Conservation (phyloP, 768 basidiomycete genomes). For the Clavulina sp. region DNA sequence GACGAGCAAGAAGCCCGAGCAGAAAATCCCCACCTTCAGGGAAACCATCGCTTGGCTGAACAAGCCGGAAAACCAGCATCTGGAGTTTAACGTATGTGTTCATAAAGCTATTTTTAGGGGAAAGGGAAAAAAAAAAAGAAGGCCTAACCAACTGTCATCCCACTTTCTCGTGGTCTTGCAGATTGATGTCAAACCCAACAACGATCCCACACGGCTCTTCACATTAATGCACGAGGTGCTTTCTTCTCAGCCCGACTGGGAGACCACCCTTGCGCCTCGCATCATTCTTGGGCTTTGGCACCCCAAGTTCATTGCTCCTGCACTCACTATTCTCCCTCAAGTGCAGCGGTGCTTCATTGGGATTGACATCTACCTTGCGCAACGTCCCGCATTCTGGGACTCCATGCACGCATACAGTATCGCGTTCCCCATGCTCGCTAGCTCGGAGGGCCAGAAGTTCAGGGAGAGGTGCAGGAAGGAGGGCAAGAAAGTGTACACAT, state of each 20-base stretch:
- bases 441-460: constrained; percentile 55
- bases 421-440: constrained; percentile 51
- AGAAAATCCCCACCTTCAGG: constrained; percentile 77
- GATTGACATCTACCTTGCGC: constrained; percentile 21
- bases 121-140: neutral
- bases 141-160: constrained; percentile 4
- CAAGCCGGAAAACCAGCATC: constrained; percentile 25
- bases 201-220: constrained; percentile 78
- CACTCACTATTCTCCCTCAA: constrained; percentile 60
- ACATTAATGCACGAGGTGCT: constrained; percentile 55
- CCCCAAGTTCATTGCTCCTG: constrained; percentile 68
- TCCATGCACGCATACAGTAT: constrained; percentile 78
- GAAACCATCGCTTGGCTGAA: constrained; percentile 71
- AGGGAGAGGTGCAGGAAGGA: constrained; percentile 54
- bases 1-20: constrained; percentile 63
- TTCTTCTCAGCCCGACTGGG: constrained; percentile 47
- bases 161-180: constrained; percentile 48
- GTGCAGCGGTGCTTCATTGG: neutral
- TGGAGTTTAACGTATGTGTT: constrained; percentile 25
- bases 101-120: neutral
- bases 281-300: constrained; percentile 80
- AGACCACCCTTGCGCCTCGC: constrained; percentile 58
- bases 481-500: constrained; percentile 77
- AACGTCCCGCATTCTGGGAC: constrained; percentile 72
- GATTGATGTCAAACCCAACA: constrained; percentile 88